Evolutionary conservation across 2,329 filamentous ascomycete genomes (phyloP), one percentile per base, ranked within the genome.

Genomic region (Tolypocladium pustulatum): DNA sequence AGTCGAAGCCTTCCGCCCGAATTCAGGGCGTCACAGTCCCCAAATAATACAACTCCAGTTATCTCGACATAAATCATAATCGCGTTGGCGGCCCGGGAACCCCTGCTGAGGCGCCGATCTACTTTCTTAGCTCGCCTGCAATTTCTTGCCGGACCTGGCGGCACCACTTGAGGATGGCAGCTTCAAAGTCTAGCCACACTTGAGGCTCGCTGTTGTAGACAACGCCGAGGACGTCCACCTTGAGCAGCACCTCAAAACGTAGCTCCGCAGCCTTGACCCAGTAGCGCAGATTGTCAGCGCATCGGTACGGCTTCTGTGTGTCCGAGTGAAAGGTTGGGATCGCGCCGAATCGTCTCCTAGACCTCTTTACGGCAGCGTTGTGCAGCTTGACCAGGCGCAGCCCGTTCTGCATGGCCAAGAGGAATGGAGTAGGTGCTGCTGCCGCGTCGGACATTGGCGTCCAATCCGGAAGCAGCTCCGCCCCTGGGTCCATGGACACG

Each of bases 241-340:
- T 84, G 56, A 97, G 78, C 65, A 89, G 82, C 43, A 92, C 83
- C 73, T 97, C 94, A 87, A 93, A 99, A 58, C 94, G 85, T 60
- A 97, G 79, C 75, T 99, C 92, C 9, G 92, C 91, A 1, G 93
- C 94, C 76, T 99, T 99, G 73, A 89, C 83, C 93, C 94, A 99
- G 78, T 89, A 99, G 46, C 91, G 85, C 61, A 99, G 80, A 71
- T 99, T 99, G 66, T 99, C 94, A 3, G 92, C 91, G 62, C 87
- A 87, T 55, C 94, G 88, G 72, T 99, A 99, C 0, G 94, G 94
- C 74, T 97, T 97, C 61, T 85, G 87, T 12, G 94, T 93, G 72
- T 99, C 91, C n/a, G 86, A 87, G 71, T 97, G 94, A 72, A 88
- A 97, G 12, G 83, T 82, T 59, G 90, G 91, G 69, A 99, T 97